Evolutionary conservation across 1,139 yeast genomes (phyloP).

Genomic region (Candida albicans): DNA sequence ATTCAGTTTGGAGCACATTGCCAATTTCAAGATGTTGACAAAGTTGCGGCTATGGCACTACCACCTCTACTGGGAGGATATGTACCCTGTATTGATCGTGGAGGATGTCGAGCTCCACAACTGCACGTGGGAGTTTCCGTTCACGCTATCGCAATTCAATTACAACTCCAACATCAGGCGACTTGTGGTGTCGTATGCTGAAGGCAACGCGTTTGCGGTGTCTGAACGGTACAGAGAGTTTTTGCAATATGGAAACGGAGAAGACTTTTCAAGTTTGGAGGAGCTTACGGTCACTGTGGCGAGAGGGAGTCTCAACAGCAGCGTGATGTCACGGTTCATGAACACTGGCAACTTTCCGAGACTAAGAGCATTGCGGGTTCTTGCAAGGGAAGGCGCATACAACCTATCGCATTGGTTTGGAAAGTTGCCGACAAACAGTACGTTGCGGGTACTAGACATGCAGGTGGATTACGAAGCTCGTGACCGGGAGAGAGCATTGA

Average conservation of each 20-base stretch:
- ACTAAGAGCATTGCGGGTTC: background rate
- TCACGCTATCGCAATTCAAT: conserved; percentile 35
- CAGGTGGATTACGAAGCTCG: background rate
- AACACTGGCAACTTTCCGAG: background rate
- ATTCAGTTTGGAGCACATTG: conserved; percentile 35
- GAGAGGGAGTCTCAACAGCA: background rate
- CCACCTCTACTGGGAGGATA: conserved; percentile 33
- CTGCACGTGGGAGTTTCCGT: conserved; percentile 50
- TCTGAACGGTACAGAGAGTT: conserved; percentile 40
- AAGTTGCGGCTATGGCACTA: conserved; percentile 28
- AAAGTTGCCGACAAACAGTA: background rate
- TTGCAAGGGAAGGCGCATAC: background rate
- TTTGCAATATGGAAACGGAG: conserved; percentile 19
- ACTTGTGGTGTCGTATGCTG: conserved; percentile 28
- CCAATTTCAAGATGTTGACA: conserved; percentile 22
- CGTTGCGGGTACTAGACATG: background rate
- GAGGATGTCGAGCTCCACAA: conserved; percentile 24
- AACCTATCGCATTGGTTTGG: background rate
- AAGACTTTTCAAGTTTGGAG: conserved; percentile 22
- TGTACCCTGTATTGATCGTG: conserved; percentile 10
- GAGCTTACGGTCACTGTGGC: conserved; percentile 4
- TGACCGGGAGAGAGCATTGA: background rate
- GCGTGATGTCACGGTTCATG: background rate
- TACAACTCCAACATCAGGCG: conserved; percentile 19
- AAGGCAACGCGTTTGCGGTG: conserved; percentile 32